Conservation (phyloP, 345 rosid species). For the Dimocarpus longan region DNA sequence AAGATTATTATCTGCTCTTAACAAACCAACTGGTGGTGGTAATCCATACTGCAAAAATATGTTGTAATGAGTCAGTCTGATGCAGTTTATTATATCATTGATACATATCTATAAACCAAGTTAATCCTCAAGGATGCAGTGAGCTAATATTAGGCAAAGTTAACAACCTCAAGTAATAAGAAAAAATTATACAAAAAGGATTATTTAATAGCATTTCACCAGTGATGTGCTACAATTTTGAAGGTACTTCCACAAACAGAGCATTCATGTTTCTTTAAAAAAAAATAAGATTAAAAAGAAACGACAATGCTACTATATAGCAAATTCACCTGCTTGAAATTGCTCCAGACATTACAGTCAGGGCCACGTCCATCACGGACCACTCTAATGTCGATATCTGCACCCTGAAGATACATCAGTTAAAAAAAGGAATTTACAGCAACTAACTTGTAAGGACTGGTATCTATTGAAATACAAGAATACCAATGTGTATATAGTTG, state of each 20-base stretch:
- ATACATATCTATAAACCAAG: neutral
- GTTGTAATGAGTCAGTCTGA: constrained; percentile 12
- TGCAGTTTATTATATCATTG: constrained; percentile 5
- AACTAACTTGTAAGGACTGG: neutral
- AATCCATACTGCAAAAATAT: constrained; percentile 72
- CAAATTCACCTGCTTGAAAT: constrained; percentile 84
- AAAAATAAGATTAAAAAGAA: neutral
- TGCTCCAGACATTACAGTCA: constrained; percentile 95
- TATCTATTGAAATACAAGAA: too few relatives aligned
- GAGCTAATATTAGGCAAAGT: neutral
- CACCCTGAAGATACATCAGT: constrained; percentile 61
- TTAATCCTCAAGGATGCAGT: neutral
- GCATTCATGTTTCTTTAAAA: neutral
- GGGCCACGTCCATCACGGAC: constrained; percentile 99
- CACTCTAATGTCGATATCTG: constrained; percentile 94
- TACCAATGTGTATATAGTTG: too few relatives aligned
- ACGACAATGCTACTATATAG: neutral
- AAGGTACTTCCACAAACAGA: neutral
- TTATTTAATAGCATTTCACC: neutral
- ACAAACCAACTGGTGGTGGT: constrained; percentile 75
- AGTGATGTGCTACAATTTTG: neutral
- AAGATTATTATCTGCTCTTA: constrained; percentile 90
- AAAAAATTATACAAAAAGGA: too few relatives aligned
- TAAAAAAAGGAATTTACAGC: constrained; percentile 9
- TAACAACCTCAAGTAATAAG: neutral